Evolutionary conservation across 2,329 filamentous ascomycete species (phyloP), one percentile per base, ranked within the genome.

Genomic region (Sporothrix globosa): DNA sequence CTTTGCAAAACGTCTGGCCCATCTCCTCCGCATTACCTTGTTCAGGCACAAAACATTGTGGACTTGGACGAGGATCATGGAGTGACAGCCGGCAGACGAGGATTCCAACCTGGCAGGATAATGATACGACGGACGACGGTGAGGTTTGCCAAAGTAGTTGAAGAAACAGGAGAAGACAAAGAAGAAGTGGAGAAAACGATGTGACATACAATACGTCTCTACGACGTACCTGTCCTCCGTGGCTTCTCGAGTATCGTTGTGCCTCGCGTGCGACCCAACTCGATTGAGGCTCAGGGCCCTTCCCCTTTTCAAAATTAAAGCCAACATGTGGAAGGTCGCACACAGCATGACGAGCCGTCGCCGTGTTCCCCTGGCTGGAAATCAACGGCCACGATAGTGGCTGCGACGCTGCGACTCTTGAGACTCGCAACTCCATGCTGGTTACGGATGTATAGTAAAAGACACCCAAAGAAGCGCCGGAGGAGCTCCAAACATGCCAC

Each of bases 291-390:
- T 65, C 44, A 46, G 44, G 21, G 44, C 21, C 19, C 10, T 54
- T 13, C 34, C 56, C n/a, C 21, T 30, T 17, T 2, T 10, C 27
- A 24, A 27, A 6, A n/a, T 39, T 7, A 58, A 11, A 46, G 17
- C 21, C 41, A 17, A 27, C 19, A 46, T 27, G 39, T 39, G 58
- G 54, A 58, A 30, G 17, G 54, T 27, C 21, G 21, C 39, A 46
- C 39, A 27, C 58, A 63, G 58, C 58, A 63, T 63, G 58, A 46
- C 58, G 58, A 21, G 58, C 39, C 44, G 39, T 44, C 34, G 21
- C 27, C 39, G 39, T 46, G 56, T 44, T 5, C 39, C 41, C 60
- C 60, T 63, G 41, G 60, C 39, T 63, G 14, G 61, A 65, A 65
- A 65, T 48, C 24, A 65, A 50, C 44, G n/a, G 27, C 44, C 24